These are phyloP conservation scores for Arachis hypogaea DNA, from an alignment of 306 rosid species.

Conservation along the genomic window DNA sequence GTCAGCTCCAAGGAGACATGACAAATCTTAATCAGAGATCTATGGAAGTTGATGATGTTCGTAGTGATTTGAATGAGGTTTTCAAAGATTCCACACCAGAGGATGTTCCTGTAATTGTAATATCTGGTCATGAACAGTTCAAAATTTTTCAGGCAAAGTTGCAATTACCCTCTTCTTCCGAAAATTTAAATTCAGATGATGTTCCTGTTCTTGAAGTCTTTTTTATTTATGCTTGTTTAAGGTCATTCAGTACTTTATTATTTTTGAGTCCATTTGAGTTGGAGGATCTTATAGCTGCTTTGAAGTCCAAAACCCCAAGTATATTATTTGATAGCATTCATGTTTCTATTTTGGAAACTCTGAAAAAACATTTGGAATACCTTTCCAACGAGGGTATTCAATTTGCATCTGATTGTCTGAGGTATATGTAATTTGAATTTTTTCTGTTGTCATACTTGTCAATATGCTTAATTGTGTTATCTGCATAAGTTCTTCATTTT, in stretches of 20 bases:
- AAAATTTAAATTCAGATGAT: conserved; percentile 66
- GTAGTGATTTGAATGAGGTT: conserved; percentile 43
- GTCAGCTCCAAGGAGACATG: conserved; percentile 38
- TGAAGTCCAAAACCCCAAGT: conserved; percentile 66
- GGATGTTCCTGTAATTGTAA: conserved; percentile 39
- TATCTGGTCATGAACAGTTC: conserved; percentile 55
- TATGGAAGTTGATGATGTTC: conserved; percentile 39
- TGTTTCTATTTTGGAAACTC: conserved; percentile 74
- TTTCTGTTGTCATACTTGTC: conserved; percentile 28
- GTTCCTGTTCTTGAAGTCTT: conserved; percentile 84
- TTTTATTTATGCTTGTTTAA: conserved; percentile 79
- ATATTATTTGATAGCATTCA: conserved; percentile 77
- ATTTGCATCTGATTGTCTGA: conserved; percentile 82
- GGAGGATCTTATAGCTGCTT: conserved; percentile 78
- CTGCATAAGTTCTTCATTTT: conserved; percentile 29
- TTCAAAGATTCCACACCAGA: conserved; percentile 32
- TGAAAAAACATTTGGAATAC: conserved; percentile 87
- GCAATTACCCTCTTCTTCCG: conserved; percentile 82
- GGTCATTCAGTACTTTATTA: conserved; percentile 84
- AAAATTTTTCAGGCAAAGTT: conserved; percentile 50
- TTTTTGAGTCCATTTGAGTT: conserved; percentile 95
- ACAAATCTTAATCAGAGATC: conserved; percentile 34
- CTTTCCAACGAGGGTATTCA: conserved; percentile 83
- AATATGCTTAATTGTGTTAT: conserved; percentile 36
- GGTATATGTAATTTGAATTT: conserved; percentile 48